Base-by-base conservation (phyloP, 169 alveolate genomes). In the Plasmodium coatneyi region DNA sequence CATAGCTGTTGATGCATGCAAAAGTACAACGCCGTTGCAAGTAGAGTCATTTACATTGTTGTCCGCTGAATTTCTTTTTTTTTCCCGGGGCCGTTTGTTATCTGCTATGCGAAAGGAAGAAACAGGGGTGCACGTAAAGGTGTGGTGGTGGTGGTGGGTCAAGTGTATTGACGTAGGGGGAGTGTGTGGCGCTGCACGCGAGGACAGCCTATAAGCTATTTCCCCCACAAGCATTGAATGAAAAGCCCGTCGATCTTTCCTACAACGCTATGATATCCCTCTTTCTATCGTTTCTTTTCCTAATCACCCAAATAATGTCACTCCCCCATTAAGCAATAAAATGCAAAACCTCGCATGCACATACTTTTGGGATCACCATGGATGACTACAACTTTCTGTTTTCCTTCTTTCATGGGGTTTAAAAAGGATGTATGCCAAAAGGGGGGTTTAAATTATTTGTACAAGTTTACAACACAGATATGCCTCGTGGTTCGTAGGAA, bases 331-430 rank as follows among this genome's bases (percentile, higher is more conserved):
- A 49, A 3, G 60, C 5, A 49, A 14, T 49, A 49, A 16, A 49
- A 83, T 83, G 14, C n/a, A 83, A 39, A 25, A 22, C 6, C 36
- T 83, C 25, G 32, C 30, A 30, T 74, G 19, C 39, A 72, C 86
- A 28, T 86, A 86, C 93, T 76, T 56, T 87, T 76, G 19, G 30
- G 54, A 78, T 76, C 87, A 56, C 36, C 80, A 46, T 74, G 70
- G 46, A 39, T 34, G 5, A 0, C 82, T 32, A 28, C 49, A 87
- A 22, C 49, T 22, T 34, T 74, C 12, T 7, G 46, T 60, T 87
- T 76, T 36, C 70, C 52, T 52, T 87, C 93, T 71, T 87, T 87
- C 93, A 87, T 87, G 66, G 70, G 76, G 19, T 41, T 30, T 56
- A 28, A 74, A 74, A 74, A 28, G 76, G 14, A 84, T 72, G 19